Conservation (phyloP, 805 yeast species). For the Wickerhamomyces canadensis region DNA sequence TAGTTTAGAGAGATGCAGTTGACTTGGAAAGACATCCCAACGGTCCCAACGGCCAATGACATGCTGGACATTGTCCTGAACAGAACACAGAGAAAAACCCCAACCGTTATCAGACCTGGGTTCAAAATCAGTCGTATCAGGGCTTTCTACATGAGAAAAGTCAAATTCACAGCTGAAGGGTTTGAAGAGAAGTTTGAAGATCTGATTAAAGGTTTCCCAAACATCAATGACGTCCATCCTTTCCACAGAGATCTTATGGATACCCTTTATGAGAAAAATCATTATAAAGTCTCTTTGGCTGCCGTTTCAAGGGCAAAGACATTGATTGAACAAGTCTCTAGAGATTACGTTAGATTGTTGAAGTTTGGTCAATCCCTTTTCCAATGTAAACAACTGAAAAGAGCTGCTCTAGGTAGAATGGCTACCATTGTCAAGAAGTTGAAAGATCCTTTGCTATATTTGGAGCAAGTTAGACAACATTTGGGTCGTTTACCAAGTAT, state of each 20-base stretch:
- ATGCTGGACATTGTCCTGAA: conserved; percentile 93
- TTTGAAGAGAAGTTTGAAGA: conserved; percentile 89
- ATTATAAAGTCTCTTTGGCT: conserved; percentile 93
- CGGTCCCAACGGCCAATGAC: conserved; percentile 89
- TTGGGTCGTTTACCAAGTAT: conserved; percentile 96
- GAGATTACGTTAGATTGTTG: conserved; percentile 90
- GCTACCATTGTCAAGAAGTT: conserved; percentile 95
- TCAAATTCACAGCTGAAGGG: conserved; percentile 93
- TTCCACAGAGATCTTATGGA: conserved; percentile 98
- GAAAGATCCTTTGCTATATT: conserved; percentile 86
- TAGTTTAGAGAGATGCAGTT: conserved; percentile 66
- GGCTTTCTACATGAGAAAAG: conserved; percentile 97
- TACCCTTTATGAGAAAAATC: conserved; percentile 95
- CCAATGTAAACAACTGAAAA: conserved; percentile 97
- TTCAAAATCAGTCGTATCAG: conserved; percentile 94
- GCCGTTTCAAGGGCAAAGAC: conserved; percentile 92
- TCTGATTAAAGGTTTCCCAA: conserved; percentile 84
- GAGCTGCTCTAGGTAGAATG: conserved; percentile 99
- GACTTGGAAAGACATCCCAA: conserved; percentile 97
- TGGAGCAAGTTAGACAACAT: conserved; percentile 99
- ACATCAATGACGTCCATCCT: conserved; percentile 96
- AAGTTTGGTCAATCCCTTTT: conserved; percentile 97
- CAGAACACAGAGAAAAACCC: conserved; percentile 97
- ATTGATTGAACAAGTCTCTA: conserved; percentile 88
- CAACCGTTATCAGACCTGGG: conserved; percentile 97